A percentile compares a stretch with the other conserved stretches of the same genome.
phyloP scores from a whole-genome alignment of 2,329 filamentous ascomycete genomes.

The Alternaria longipes region DNA sequence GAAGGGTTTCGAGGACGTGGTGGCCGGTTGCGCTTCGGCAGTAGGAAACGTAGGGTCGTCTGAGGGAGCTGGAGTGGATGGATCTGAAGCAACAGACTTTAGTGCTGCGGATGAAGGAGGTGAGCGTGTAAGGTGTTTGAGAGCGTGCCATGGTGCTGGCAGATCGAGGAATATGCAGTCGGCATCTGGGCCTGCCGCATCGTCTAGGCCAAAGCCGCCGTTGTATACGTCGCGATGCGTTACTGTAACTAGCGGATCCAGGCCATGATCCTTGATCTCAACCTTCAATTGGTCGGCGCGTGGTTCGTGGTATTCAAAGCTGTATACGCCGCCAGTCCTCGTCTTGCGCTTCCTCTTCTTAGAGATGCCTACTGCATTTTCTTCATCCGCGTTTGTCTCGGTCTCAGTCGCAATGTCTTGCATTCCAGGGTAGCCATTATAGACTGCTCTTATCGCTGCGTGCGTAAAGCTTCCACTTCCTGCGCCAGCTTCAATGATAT shows the following conservation, averaged over 20 bases:
- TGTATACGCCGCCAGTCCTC: constrained; percentile 74
- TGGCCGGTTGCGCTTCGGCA: constrained; percentile 8
- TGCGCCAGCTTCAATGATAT: constrained; percentile 81
- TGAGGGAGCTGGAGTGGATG: constrained; percentile 54
- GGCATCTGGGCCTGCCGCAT: constrained; percentile 54
- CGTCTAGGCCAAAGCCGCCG: constrained; percentile 72
- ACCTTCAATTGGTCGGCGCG: constrained; percentile 73
- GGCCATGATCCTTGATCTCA: constrained; percentile 73
- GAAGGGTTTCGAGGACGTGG: constrained; percentile 31
- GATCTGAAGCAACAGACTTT: constrained; percentile 38
- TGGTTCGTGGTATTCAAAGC: constrained; percentile 81
- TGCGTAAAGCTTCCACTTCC: constrained; percentile 88
- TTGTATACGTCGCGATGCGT: constrained; percentile 83
- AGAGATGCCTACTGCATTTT: constrained; percentile 42
- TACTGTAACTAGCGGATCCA: constrained; percentile 73
- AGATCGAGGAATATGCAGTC: constrained; percentile 81
- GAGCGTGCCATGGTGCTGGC: constrained; percentile 81
- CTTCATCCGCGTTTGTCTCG: constrained; percentile 27
- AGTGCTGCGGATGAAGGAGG: constrained; percentile 37
- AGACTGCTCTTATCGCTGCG: constrained; percentile 78
- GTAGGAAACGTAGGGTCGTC: constrained; percentile 22
- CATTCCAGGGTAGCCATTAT: constrained; percentile 70
- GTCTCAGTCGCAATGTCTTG: constrained; percentile 11
- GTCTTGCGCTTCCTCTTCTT: constrained; percentile 47
- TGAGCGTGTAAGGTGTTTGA: constrained; percentile 75